Evolutionary conservation across 371 early-diverging fungal genomes (phyloP), one percentile per base, ranked within the genome.

Genomic region (Mucor circinelloides): DNA sequence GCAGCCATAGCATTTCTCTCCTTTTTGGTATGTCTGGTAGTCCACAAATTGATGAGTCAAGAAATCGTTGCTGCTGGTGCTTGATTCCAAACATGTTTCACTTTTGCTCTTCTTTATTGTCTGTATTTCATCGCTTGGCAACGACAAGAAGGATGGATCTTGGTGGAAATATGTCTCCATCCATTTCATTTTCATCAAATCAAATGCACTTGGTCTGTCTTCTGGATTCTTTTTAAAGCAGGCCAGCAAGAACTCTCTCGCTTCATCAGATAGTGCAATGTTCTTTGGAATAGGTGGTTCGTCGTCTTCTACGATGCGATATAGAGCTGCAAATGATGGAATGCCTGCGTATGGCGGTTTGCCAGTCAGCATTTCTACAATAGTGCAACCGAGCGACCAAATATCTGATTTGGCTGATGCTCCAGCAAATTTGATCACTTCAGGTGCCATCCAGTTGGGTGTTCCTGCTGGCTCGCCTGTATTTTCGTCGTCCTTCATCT

Each of bases 391-490:
- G 28, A 96, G 78, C 48, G 95, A 89, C 94, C 95, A 96, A n/a
- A 97, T 96, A 73, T 97, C 97, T 0, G 94, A 92, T 28, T 91
- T 89, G 6, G 89, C 87, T 5, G 91, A 87, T 0, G 93, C 87
- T 5, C 95, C 94, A 48, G 90, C 86, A n/a, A 95, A 80, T 67
- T 93, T 87, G 68, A 95, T 95, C 0, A 97, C 92, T 78, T 98
- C 98, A 2, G 97, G 98, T 8, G 98, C 97, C 97, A 98, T 97
- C 98, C 98, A 98, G 73, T 95, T 95, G 1, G 97, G 97, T n/a
- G 95, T 94, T n/a, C 98, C 98, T n/a, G 93, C 93, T 1, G 92
- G 86, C 9, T 88, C 71, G 60, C 89, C 90, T 40, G 86, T 87
- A 15, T 55, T 64, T 36, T 91, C 90, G 13, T 87, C 89, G 62